Evolutionary conservation across 1,284 basidiomycete genomes (phyloP), one percentile per base, ranked within the genome.

Genomic region (Rhodotorula sp.): DNA sequence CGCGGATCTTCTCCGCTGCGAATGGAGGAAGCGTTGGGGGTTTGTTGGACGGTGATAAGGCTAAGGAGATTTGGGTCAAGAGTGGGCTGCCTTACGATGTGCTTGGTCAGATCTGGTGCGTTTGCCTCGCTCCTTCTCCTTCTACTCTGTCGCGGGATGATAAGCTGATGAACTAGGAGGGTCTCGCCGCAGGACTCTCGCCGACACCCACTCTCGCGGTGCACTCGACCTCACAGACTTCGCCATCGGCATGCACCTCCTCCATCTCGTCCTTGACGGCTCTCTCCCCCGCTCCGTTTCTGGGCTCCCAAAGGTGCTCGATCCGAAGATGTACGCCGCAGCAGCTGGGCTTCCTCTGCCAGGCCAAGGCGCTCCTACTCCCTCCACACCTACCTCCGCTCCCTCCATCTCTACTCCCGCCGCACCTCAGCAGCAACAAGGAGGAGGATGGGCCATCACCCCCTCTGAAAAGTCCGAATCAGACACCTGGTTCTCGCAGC

Each of bases 171-270:
- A 37, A 7, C 54, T 10, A 6, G 6, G 34, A 44, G 40, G 40
- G 15, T 44, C 13, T 7, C 3, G 13, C 31, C 59, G 1, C 76
- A 94, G 92, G 93, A 89, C 87, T 75, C 86, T 99, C 47, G 91
- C 95, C 26, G 96, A 99, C 81, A 95, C 94, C 1, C 91, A 94
- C 80, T 87, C 90, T 75, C 87, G 96, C 69, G 96, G 96, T 52
- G 84, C 86, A 5, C 87, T 99, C 69, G 96, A 99, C 79, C 84
- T 88, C 30, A 86, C 90, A 54, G 96, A 99, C 81, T 99, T 99
- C 79, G 89, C 90, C 73, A 88, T 99, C 77, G 96, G 91, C 62
- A 97, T 99, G 96, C 78, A 81, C 69, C 69, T 75, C 54, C 65
- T 76, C 30, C 94, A 97, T 81, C 88, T 87, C 53, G 85, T 86